Evolutionary conservation across 208 protist genomes (phyloP).

Genomic region (Vickermania spadyakhi): DNA sequence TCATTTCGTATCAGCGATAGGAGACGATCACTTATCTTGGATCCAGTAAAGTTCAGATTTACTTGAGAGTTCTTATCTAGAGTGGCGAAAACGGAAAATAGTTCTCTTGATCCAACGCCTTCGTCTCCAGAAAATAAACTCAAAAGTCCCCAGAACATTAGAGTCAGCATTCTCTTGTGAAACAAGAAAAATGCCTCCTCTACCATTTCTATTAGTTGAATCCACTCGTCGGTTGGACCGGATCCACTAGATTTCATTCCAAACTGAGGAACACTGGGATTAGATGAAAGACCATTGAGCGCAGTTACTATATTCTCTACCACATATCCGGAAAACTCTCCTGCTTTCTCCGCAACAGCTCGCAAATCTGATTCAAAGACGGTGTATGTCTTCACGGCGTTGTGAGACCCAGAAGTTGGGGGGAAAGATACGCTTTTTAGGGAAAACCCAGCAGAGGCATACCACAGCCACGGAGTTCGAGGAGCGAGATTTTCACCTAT

Average conservation of each 20-base stretch:
- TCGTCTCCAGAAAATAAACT: not conserved
- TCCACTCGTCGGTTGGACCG: not conserved
- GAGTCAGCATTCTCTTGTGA: not conserved
- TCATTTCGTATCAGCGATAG: not conserved
- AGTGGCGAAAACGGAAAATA: constrained; percentile 1
- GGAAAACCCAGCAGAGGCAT: not conserved
- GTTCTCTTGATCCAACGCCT: not conserved
- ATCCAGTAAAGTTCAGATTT: not conserved
- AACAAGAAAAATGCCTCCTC: not conserved
- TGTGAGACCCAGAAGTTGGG: not conserved
- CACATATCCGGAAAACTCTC: not conserved
- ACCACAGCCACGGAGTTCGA: not conserved
- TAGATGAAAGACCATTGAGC: not conserved
- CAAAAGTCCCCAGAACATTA: not conserved
- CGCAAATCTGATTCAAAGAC: not conserved
- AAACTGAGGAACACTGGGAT: not conserved
- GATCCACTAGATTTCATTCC: not conserved
- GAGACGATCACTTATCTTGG: constrained; percentile 2
- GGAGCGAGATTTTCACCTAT: not conserved
- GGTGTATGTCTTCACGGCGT: not conserved
- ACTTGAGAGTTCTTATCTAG: not conserved
- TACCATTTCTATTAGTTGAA: not conserved
- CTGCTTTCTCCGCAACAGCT: not conserved
- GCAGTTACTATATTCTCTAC: not conserved
- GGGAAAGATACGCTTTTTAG: not conserved